Conservation (phyloP, 805 yeast genomes). For the Myxozyma vanderwaltii region DNA sequence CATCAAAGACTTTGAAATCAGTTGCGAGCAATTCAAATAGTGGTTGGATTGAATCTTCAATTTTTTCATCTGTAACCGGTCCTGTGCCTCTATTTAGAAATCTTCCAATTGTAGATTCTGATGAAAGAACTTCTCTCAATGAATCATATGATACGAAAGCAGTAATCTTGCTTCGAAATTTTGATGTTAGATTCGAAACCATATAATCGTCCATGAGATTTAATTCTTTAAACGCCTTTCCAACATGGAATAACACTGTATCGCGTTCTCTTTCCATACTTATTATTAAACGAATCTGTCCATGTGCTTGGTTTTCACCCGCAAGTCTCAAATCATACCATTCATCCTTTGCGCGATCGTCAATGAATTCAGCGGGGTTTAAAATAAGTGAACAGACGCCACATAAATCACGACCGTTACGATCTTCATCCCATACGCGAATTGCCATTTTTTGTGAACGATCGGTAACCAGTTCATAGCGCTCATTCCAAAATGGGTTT, state of each 20-base stretch:
- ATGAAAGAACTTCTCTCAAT: constrained; percentile 37
- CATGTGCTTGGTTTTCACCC: constrained; percentile 59
- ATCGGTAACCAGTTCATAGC: constrained; percentile 54
- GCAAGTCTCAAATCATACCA: constrained; percentile 38
- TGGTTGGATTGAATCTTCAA: constrained; percentile 62
- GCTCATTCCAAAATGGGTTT: constrained; percentile 86
- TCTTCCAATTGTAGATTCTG: no score
- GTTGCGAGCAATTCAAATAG: constrained; percentile 72
- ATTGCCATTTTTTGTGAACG: neutral
- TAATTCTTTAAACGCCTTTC: constrained; percentile 69
- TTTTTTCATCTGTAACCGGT: neutral
- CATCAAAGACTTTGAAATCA: constrained; percentile 65
- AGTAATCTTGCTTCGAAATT: constrained; percentile 52
- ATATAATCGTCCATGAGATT: constrained; percentile 66
- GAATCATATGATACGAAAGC: constrained; percentile 60
- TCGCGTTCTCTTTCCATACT: constrained; percentile 77
- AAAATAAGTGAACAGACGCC: neutral
- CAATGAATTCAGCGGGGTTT: constrained; percentile 2
- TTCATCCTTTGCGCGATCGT: constrained; percentile 4
- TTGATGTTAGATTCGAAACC: constrained; percentile 68
- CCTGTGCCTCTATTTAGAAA: neutral
- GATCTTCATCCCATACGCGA: constrained; percentile 19
- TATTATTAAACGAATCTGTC: constrained; percentile 64
- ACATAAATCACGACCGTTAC: constrained; percentile 2
- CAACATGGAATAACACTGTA: constrained; percentile 80